phyloP scores from a whole-genome alignment of 2,329 filamentous ascomycete genomes.

The Sporothrix globosa region DNA sequence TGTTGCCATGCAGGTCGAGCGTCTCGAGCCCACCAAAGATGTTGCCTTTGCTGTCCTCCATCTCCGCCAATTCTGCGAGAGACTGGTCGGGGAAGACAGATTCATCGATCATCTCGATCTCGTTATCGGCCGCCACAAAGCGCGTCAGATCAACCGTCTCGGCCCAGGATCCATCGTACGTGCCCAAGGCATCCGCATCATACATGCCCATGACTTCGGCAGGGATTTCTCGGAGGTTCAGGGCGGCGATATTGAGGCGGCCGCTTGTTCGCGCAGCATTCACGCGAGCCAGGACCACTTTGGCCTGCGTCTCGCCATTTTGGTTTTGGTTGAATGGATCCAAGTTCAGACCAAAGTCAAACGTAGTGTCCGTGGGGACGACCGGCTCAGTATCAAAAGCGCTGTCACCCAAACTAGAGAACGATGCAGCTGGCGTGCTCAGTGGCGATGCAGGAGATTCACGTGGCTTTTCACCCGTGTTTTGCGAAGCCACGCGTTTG shows the following conservation, averaged over 20 bases:
- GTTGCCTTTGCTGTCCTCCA: slow-evolving; percentile 68
- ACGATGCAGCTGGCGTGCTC: slow-evolving; percentile 34
- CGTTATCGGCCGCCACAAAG: slow-evolving; percentile 87
- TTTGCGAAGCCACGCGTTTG: slow-evolving; percentile 57
- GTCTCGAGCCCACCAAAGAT: slow-evolving; percentile 82
- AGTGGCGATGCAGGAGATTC: slow-evolving; percentile 39
- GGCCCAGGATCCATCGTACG: slow-evolving; percentile 74
- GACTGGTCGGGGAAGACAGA: slow-evolving; percentile 75
- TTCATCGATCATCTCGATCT: slow-evolving; percentile 74
- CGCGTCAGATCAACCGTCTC: slow-evolving; percentile 86
- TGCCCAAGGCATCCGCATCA: slow-evolving; percentile 69
- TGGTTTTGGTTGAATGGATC: slow-evolving; percentile 73
- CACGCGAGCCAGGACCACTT: slow-evolving; percentile 73
- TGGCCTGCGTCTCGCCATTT: slow-evolving; percentile 62
- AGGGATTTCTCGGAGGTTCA: slow-evolving; percentile 79
- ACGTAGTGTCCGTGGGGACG: slow-evolving; percentile 53
- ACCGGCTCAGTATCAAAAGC: slow-evolving; percentile 45
- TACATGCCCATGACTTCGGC: slow-evolving; percentile 89
- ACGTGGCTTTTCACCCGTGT: slow-evolving; percentile 28
- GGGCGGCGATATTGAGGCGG: slow-evolving; percentile 82
- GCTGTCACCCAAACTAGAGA: background rate
- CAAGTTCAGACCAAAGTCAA: slow-evolving; percentile 61
- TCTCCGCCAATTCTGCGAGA: slow-evolving; percentile 60
- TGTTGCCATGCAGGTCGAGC: slow-evolving; percentile 85
- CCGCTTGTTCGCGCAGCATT: slow-evolving; percentile 75